Base-by-base conservation (phyloP, 2,329 filamentous ascomycete species). In the Hypoxylon sp. region DNA sequence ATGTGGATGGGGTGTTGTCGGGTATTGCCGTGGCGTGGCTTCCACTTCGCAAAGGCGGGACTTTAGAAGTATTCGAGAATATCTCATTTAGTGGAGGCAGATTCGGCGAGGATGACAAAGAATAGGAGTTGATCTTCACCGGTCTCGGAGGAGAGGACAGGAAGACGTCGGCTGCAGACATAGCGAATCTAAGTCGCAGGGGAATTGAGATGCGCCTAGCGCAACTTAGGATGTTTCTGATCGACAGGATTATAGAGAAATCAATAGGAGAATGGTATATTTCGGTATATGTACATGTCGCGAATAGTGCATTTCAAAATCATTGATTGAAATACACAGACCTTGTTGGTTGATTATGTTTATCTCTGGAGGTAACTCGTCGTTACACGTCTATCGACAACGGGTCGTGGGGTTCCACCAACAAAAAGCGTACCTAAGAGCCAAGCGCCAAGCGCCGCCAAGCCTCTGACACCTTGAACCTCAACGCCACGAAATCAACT, bases 41-140 rank as follows among this genome's bases (percentile, higher is more conserved):
- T 5, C 80, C 82, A 43, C 75, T 81, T 43, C 74, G 75, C 9
- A 82, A 65, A 1, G 78, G 45, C 2, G 80, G 72, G 10, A 72
- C 78, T 25, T 72, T 79, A 10, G 73, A 69, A 36, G 67, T 75
- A 58, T 81, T 83, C 2, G 80, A 78, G 1, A 85, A 69, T 9
- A 89, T 75, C 2, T 88, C 82, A 38, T 80, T 79, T 0, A 89
- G 76, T 0, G 86, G 82, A 2, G 87, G 87, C 0, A 89, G 76
- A n/a, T 81, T 81, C n/a, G 86, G 86, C 3, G 86, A 88, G 0
- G 86, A 86, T 7, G 77, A 75, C 32, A 79, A 63, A 30, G 77
- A 62, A 30, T 78, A 71, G 17, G 78, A 71, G 9, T 77, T 71
- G 38, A 71, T 53, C 3, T 59, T 60, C 43, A 66, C 60, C 19